phyloP scores from a whole-genome alignment of 2,329 filamentous ascomycete genomes.

The Scortechinia acanthostroma region DNA sequence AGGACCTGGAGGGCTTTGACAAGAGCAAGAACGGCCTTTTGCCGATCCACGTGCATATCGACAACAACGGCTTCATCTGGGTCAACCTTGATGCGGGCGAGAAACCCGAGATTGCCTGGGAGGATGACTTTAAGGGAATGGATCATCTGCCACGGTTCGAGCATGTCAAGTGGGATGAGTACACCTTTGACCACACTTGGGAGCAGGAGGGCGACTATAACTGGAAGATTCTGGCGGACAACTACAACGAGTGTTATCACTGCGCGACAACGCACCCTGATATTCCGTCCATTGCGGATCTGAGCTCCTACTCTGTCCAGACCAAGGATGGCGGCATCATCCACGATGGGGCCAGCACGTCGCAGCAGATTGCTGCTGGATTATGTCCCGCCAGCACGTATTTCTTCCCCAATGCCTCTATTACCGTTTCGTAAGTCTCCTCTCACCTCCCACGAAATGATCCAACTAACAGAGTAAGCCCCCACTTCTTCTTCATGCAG shows the following conservation, averaged over 20 bases:
- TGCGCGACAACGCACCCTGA: constrained; percentile 36
- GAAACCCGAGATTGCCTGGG: constrained; percentile 21
- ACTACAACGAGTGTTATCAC: constrained; percentile 43
- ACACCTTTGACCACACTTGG: constrained; percentile 30
- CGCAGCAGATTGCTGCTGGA: constrained; percentile 24
- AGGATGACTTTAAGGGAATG: constrained; percentile 23
- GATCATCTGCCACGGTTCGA: constrained; percentile 20
- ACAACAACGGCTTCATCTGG: constrained; percentile 30
- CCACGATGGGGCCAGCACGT: constrained; percentile 9
- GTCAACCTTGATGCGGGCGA: constrained; percentile 28
- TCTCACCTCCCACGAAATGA: constrained; percentile 3
- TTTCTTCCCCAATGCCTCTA: constrained; percentile 22
- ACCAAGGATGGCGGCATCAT: constrained; percentile 9
- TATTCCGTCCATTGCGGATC: constrained; percentile 30
- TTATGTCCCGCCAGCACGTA: constrained; percentile 19
- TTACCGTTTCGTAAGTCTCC: constrained; percentile 18
- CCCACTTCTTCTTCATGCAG: constrained; percentile 40
- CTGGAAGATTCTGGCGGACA: constrained; percentile 35
- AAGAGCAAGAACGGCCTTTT: constrained; percentile 33
- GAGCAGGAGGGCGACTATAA: constrained; percentile 28
- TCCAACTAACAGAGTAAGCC: constrained; percentile 13
- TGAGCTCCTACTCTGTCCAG: constrained; percentile 31
- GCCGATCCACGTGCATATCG: constrained; percentile 26
- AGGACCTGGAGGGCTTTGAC: constrained; percentile 31
- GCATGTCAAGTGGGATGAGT: constrained; percentile 25